phyloP scores from a whole-genome alignment of 2,329 filamentous ascomycete genomes.

The Metarhizium sp. region DNA sequence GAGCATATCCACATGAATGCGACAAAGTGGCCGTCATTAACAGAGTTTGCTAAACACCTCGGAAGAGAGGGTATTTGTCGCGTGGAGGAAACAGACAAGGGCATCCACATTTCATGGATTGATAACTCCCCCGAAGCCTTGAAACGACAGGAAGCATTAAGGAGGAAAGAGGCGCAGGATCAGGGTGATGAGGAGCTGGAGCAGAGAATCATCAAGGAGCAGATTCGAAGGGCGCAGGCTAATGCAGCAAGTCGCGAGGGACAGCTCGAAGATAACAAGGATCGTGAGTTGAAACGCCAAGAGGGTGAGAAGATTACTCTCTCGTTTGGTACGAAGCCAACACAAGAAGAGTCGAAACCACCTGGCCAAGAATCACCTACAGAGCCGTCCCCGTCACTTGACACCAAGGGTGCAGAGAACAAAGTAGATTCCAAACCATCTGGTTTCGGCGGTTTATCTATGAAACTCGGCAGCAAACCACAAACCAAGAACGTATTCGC shows the following conservation, averaged over 20 bases:
- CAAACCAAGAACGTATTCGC: conserved; percentile 73
- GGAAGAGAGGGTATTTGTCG: conserved; percentile 80
- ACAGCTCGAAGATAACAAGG: conserved; percentile 30
- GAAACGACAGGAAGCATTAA: conserved; percentile 67
- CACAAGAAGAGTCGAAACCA: conserved; percentile 6
- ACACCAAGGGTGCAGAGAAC: conserved; percentile 7
- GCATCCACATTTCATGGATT: conserved; percentile 79
- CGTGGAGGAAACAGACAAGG: conserved; percentile 84
- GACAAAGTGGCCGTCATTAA: conserved; percentile 79
- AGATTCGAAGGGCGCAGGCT: conserved; percentile 67
- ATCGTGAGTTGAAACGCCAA: conserved; percentile 44
- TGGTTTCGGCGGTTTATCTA: conserved; percentile 37
- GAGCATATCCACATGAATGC: conserved; percentile 91
- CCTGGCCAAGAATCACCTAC: conserved; percentile 10
- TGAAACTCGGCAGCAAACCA: conserved; percentile 55
- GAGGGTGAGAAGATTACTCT: conserved; percentile 71
- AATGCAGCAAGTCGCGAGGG: conserved; percentile 31
- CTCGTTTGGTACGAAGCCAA: conserved; percentile 47
- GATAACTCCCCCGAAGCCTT: conserved; percentile 85
- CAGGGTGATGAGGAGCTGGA: conserved; percentile 87
- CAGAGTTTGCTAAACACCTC: conserved; percentile 81
- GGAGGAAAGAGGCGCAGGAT: conserved; percentile 77
- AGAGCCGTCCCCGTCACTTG: conserved; percentile 11
- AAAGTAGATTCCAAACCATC: conserved; percentile 18
- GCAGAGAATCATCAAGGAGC: conserved; percentile 70